phyloP scores from a whole-genome alignment of 352 stramenopile species.

The Pythium aristosporum region DNA sequence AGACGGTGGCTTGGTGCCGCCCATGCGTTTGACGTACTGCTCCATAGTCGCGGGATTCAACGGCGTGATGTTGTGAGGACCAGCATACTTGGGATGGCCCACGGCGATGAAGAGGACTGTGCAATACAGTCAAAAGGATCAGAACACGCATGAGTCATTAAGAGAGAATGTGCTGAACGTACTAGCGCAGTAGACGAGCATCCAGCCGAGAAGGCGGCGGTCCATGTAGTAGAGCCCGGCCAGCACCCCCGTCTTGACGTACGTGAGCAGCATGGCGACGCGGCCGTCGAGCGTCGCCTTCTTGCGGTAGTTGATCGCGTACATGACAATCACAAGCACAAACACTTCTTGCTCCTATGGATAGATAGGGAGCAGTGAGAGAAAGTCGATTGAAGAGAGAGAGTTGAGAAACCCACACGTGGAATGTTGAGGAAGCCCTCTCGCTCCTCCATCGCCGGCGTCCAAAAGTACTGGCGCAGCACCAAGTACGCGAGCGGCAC shows the following conservation, averaged over 20 bases:
- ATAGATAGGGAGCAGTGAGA: background rate
- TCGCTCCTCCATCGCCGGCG: slow-evolving; percentile 39
- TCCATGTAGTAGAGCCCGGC: slow-evolving; percentile 72
- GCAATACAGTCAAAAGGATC: background rate
- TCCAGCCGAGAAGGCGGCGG: slow-evolving; percentile 59
- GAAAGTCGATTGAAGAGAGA: no score
- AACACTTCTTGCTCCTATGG: slow-evolving; percentile 70
- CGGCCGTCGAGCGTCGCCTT: slow-evolving; percentile 67
- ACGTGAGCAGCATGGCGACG: slow-evolving; percentile 67
- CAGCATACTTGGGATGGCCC: slow-evolving; percentile 61
- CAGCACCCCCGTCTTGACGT: slow-evolving; percentile 61
- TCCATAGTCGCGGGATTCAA: slow-evolving; percentile 50
- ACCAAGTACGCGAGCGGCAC: slow-evolving; percentile 55
- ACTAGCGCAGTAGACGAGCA: slow-evolving; percentile 59
- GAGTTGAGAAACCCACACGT: slow-evolving; percentile 26
- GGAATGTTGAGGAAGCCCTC: slow-evolving; percentile 69
- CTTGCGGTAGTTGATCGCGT: slow-evolving; percentile 75
- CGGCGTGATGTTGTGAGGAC: slow-evolving; percentile 49
- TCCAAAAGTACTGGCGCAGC: slow-evolving; percentile 44
- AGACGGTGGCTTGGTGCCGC: slow-evolving; percentile 22
- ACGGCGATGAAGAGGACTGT: slow-evolving; percentile 61
- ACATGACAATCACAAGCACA: slow-evolving; percentile 50
- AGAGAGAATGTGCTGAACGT: background rate
- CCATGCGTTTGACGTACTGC: slow-evolving; percentile 42
- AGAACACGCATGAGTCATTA: no score